These are phyloP conservation scores for Haemoproteus tartakovskyi DNA, from an alignment of 169 alveolate genomes.

Conservation along the genomic window DNA sequence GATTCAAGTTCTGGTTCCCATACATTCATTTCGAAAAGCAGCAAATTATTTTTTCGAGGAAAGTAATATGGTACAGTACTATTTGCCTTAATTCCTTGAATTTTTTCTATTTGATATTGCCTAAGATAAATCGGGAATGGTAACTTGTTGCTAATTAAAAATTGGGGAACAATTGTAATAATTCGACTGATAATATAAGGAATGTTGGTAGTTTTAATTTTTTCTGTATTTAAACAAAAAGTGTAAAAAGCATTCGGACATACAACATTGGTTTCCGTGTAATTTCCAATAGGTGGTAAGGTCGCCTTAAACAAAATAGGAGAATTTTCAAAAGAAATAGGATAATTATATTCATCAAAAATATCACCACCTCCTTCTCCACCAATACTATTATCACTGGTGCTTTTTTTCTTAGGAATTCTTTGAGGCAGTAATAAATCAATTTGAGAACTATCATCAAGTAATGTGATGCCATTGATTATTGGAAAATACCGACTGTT, in stretches of 20 bases:
- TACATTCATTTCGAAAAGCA: conserved; percentile 29
- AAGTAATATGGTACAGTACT: conserved; percentile 58
- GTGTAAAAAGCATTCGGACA: conserved; percentile 73
- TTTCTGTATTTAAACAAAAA: conserved; percentile 80
- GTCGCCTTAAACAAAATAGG: conserved; percentile 65
- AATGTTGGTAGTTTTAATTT: conserved; percentile 74
- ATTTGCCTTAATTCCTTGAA: conserved; percentile 56
- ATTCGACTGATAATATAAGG: conserved; percentile 79
- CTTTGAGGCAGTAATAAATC: conserved; percentile 62
- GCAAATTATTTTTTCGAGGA: conserved; percentile 8
- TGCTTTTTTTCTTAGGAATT: background rate
- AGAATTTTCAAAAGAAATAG: conserved; percentile 12
- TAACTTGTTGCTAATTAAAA: conserved; percentile 75
- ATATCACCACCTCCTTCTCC: conserved; percentile 6
- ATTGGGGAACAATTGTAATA: conserved; percentile 82
- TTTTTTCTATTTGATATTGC: conserved; percentile 68
- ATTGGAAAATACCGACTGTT: conserved; percentile 72
- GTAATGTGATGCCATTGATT: conserved; percentile 73
- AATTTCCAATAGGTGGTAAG: conserved; percentile 82
- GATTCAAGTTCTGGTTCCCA: background rate
- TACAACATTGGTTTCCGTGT: conserved; percentile 74
- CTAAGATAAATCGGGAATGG: conserved; percentile 66
- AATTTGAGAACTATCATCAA: conserved; percentile 63
- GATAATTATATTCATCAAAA: conserved; percentile 46
- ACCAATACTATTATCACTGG: background rate